phyloP scores from a whole-genome alignment of 768 basidiomycete species.

The Nidularia sp. region DNA sequence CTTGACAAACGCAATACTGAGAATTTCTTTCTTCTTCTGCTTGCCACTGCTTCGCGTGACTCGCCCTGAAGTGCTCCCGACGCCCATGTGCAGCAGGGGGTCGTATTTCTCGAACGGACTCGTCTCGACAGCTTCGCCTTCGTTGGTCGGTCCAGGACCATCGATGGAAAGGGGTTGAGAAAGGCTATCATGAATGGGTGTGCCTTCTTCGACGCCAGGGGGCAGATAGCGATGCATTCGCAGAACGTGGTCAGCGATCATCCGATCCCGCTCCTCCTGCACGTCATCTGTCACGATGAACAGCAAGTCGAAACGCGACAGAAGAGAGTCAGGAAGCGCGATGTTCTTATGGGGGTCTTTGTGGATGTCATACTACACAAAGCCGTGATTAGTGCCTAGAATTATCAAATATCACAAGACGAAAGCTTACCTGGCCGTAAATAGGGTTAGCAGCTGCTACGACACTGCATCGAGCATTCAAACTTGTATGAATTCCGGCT shows the following conservation, averaged over 20 bases:
- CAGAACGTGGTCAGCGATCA: slow-evolving; percentile 96
- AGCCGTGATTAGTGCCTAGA: neutral
- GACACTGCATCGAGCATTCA: slow-evolving; percentile 97
- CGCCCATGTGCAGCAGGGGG: slow-evolving; percentile 87
- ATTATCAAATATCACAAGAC: neutral
- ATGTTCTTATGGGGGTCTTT: slow-evolving; percentile 99
- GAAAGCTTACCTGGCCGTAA: slow-evolving; percentile 78
- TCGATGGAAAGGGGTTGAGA: slow-evolving; percentile 87
- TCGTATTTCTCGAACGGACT: slow-evolving; percentile 96
- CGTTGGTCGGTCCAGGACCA: slow-evolving; percentile 54
- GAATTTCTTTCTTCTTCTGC: slow-evolving; percentile 73
- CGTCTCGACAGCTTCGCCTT: slow-evolving; percentile 59
- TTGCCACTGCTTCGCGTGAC: slow-evolving; percentile 52
- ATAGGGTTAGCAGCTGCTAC: slow-evolving; percentile 98
- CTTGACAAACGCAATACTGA: slow-evolving; percentile 93
- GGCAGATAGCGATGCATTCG: slow-evolving; percentile 96
- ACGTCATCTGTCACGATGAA: slow-evolving; percentile 99
- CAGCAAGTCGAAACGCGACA: slow-evolving; percentile 97
- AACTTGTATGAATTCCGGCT: slow-evolving; percentile 96
- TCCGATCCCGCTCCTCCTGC: slow-evolving; percentile 88
- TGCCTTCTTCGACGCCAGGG: slow-evolving; percentile 94
- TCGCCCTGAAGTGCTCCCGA: slow-evolving; percentile 49
- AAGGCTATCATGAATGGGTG: slow-evolving; percentile 84
- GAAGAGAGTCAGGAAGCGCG: slow-evolving; percentile 92
- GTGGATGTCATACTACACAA: slow-evolving; percentile 89